phyloP scores from a whole-genome alignment of 176 grass and related monocot genomes.

The Rhipidocladum racemiflorum region DNA sequence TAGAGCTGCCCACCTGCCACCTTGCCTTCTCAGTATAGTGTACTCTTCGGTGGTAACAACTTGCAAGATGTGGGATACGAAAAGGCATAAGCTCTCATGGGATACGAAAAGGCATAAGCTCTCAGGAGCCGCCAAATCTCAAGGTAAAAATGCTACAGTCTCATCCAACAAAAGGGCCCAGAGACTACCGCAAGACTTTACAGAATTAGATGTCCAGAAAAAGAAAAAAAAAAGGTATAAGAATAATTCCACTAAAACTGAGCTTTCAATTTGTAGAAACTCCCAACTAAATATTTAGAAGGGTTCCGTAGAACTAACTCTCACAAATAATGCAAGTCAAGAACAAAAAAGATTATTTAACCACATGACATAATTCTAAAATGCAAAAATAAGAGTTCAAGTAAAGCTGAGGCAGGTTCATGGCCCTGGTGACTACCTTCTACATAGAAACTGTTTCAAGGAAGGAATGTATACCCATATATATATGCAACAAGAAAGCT shows the following conservation, averaged over 20 bases:
- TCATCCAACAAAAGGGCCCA: neutral
- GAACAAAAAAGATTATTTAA: neutral
- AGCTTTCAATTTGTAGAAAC: neutral
- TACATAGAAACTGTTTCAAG: neutral
- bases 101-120: neutral
- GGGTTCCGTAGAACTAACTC: neutral
- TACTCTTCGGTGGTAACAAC: conserved; percentile 20
- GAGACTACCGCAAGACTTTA: neutral
- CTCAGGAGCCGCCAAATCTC: conserved; percentile 13
- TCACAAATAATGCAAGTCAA: neutral
- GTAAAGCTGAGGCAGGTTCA: neutral
- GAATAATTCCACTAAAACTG: neutral
- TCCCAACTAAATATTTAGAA: neutral
- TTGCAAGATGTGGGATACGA: conserved; percentile 5
- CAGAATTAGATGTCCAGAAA: conserved; percentile 6
- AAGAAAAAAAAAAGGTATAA: neutral
- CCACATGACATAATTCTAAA: neutral
- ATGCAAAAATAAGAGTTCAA: neutral
- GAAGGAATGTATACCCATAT: neutral
- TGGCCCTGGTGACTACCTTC: neutral
- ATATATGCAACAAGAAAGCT: conserved; percentile 17
- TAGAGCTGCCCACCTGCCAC: neutral
- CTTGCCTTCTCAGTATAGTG: neutral
- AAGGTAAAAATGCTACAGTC: neutral
- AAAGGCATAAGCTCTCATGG: conserved; percentile 21